Percentiles rank a stretch among this genome's conserved stretches.
Evolutionary conservation across 176 grass and related monocot genomes (phyloP).

Genomic region (Triticum urartu): DNA sequence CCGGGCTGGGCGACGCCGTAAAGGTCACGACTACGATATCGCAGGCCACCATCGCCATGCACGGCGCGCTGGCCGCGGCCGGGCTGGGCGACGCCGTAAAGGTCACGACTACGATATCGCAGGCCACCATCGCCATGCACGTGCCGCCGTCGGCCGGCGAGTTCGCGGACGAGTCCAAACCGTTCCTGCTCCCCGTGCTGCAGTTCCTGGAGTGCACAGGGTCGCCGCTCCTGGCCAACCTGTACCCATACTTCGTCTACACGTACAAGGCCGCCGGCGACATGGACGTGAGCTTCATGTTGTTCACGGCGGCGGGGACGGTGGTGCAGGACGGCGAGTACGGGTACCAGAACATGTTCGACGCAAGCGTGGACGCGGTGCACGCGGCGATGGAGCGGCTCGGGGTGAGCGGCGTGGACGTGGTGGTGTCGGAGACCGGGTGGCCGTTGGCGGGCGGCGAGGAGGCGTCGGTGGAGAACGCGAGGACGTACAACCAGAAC

Average conservation of each 20-base stretch:
- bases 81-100: slow-evolving; percentile 22
- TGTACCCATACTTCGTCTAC: slow-evolving; percentile 70
- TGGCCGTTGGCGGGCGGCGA: slow-evolving; percentile 81
- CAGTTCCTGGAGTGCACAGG: slow-evolving; percentile 44
- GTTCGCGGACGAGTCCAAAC: slow-evolving; percentile 21
- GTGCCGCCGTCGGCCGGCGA: slow-evolving; percentile 50
- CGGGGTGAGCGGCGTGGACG: slow-evolving; percentile 28
- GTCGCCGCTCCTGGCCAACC: slow-evolving; percentile 52
- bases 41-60: slow-evolving; percentile 44
- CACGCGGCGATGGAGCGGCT: slow-evolving; percentile 50
- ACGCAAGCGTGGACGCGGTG: slow-evolving; percentile 49
- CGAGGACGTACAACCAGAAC: slow-evolving; percentile 67
- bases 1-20: background rate
- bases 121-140: slow-evolving; percentile 40
- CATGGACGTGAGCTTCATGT: slow-evolving; percentile 44
- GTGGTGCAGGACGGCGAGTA: slow-evolving; percentile 51
- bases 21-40: slow-evolving; percentile 58
- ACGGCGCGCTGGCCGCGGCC: slow-evolving; percentile 8
- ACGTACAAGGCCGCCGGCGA: background rate
- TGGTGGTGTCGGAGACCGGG: slow-evolving; percentile 93
- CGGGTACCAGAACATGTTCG: slow-evolving; percentile 64
- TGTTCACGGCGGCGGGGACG: slow-evolving; percentile 37
- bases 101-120: slow-evolving; percentile 55
- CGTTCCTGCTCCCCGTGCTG: slow-evolving; percentile 40
- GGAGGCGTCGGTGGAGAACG: slow-evolving; percentile 33